phyloP scores from a whole-genome alignment of 2,329 filamentous ascomycete genomes.

The Acrocalymma vagum region DNA sequence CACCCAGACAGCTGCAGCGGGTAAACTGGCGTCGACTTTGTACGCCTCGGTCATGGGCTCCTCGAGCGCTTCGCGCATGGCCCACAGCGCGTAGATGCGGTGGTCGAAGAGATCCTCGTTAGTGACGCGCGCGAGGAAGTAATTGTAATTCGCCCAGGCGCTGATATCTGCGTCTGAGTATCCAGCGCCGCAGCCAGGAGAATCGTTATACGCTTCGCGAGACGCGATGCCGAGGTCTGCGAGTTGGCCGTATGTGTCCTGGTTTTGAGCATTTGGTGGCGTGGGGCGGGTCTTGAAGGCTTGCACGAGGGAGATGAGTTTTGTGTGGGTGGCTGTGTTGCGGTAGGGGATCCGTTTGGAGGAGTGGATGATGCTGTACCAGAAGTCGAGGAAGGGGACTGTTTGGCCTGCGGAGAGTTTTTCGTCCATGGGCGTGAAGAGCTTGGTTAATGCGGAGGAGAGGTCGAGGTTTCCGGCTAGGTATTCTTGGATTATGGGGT shows the following conservation, averaged over 20 bases:
- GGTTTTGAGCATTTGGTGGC: conserved; percentile 24
- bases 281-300: conserved; percentile 35
- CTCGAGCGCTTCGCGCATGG: conserved; percentile 39
- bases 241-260: conserved; percentile 27
- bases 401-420: conserved; percentile 25
- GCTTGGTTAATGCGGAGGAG: conserved; percentile 18
- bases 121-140: conserved; percentile 37
- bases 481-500: conserved; percentile 34
- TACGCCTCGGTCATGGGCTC: conserved; percentile 22
- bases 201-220: conserved; percentile 42
- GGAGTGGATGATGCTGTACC: conserved; percentile 42
- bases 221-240: conserved; percentile 30
- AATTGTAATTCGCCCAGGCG: conserved; percentile 42
- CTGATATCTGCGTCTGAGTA: conserved; percentile 29
- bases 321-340: conserved; percentile 16
- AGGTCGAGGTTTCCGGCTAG: conserved; percentile 23
- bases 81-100: conserved; percentile 38
- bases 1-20: conserved; percentile 41
- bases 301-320: conserved; percentile 29
- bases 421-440: conserved; percentile 36
- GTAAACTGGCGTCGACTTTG: conserved; percentile 35
- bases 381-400: conserved; percentile 32
- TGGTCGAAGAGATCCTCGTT: conserved; percentile 20
- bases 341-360: conserved; percentile 31
- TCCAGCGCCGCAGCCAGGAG: conserved; percentile 24